phyloP scores from a whole-genome alignment of 2,329 filamentous ascomycete genomes.

The Neonectria faginata region DNA sequence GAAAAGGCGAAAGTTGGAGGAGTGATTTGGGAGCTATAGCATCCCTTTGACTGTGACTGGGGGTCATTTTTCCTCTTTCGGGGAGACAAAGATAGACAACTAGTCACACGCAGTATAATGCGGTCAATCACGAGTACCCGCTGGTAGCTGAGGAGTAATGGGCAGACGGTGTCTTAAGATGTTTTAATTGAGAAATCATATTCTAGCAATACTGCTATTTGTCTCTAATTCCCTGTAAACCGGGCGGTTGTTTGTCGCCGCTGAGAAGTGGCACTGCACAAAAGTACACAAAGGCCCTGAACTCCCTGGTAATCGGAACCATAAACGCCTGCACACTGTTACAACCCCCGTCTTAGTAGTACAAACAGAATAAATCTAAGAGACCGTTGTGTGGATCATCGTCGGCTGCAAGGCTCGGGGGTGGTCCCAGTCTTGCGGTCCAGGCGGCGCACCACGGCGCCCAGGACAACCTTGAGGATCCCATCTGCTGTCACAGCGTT shows the following conservation, averaged over 20 bases:
- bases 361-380: neutral
- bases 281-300: neutral
- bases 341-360: neutral
- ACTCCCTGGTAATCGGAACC: neutral
- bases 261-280: neutral
- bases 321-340: neutral
- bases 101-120: slow-evolving; percentile 1
- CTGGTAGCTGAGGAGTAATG: neutral
- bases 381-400: slow-evolving; percentile 7
- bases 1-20: slow-evolving; percentile 12
- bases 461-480: slow-evolving; percentile 86
- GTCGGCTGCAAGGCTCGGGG: slow-evolving; percentile 20
- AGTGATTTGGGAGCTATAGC: neutral
- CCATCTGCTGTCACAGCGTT: slow-evolving; percentile 71
- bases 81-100: neutral
- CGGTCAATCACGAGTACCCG: neutral
- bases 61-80: neutral
- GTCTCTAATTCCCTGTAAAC: neutral
- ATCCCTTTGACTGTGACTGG: neutral
- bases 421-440: slow-evolving; percentile 46
- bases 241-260: neutral
- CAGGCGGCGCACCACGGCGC: slow-evolving; percentile 71
- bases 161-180: neutral
- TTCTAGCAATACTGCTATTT: neutral
- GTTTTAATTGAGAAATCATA: neutral